Percentiles rank a stretch among this genome's conserved stretches.
Evolutionary conservation across 1,284 basidiomycete genomes (phyloP).

Genomic region (Schizopora paradoxa): DNA sequence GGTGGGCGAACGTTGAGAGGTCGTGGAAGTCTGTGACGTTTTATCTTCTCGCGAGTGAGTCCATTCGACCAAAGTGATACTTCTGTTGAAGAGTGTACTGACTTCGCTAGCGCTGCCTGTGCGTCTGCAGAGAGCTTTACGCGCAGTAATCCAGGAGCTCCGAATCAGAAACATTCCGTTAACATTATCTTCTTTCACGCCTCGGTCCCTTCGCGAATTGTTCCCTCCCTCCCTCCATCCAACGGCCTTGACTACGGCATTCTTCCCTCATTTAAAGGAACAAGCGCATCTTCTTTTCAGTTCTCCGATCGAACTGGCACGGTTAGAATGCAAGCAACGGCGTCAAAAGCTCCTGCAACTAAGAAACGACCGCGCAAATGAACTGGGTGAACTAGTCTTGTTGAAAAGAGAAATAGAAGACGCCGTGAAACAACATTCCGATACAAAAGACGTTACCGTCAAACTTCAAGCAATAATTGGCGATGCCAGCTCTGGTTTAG

Average conservation of each 20-base stretch:
- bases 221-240: slow-evolving; percentile 46
- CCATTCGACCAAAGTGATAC: background rate
- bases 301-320: slow-evolving; percentile 49
- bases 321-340: slow-evolving; percentile 59
- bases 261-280: slow-evolving; percentile 50
- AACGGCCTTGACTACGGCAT: slow-evolving; percentile 42
- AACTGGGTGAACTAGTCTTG: slow-evolving; percentile 52
- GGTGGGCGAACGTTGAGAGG: slow-evolving; percentile 66
- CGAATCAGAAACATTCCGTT: slow-evolving; percentile 43
- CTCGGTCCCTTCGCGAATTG: slow-evolving; percentile 43
- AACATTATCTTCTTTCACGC: slow-evolving; percentile 42
- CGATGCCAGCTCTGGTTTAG: background rate
- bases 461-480: background rate
- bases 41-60: slow-evolving; percentile 66
- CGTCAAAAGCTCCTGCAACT: slow-evolving; percentile 52
- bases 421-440: slow-evolving; percentile 7
- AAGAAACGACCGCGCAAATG: slow-evolving; percentile 58
- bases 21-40: slow-evolving; percentile 44
- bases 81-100: background rate
- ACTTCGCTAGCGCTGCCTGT: slow-evolving; percentile 54
- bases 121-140: slow-evolving; percentile 40
- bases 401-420: slow-evolving; percentile 41
- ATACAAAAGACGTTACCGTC: slow-evolving; percentile 1
- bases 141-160: slow-evolving; percentile 41
- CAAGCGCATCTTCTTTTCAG: slow-evolving; percentile 21